Evolutionary conservation across 768 basidiomycete species (phyloP).

Genomic region (Heimioporus sp.): DNA sequence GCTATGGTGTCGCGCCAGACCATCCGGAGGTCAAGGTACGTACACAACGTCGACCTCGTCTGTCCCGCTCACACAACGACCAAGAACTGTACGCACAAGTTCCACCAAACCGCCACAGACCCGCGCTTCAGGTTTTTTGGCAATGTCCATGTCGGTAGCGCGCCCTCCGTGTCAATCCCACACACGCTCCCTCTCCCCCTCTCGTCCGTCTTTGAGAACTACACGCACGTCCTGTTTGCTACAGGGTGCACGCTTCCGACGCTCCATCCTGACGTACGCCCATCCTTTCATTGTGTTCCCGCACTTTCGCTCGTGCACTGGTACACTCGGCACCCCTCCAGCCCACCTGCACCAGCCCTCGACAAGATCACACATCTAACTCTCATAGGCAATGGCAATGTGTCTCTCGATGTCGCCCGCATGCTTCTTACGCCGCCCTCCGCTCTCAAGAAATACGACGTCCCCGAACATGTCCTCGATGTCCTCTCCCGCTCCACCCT

Average conservation of each 20-base stretch:
- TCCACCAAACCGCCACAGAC: conserved; percentile 79
- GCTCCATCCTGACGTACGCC: conserved; percentile 53
- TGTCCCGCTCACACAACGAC: conserved; percentile 6
- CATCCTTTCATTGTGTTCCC: conserved; percentile 52
- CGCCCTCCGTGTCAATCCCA: conserved; percentile 40
- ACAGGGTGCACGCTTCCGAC: conserved; percentile 77
- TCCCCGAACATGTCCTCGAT: conserved; percentile 72
- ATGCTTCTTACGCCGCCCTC: conserved; percentile 77
- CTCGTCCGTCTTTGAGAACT: conserved; percentile 59
- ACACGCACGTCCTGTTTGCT: conserved; percentile 84
- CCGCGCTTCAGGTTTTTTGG: conserved; percentile 87
- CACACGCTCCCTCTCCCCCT: conserved; percentile 61
- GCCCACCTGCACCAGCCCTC: conserved; percentile 57
- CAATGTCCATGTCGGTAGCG: conserved; percentile 65
- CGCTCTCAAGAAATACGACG: conserved; percentile 66
- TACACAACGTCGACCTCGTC: not conserved
- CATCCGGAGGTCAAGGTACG: conserved; percentile 94
- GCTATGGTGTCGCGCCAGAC: conserved; percentile 97
- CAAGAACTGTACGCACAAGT: conserved; percentile 96
- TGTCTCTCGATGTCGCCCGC: conserved; percentile 88
- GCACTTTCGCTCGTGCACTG: conserved; percentile 89
- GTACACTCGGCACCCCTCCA: conserved; percentile 92
- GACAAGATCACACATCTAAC: conserved; percentile 69
- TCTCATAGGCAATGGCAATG: conserved; percentile 92
- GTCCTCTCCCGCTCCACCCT: conserved; percentile 62